Base-by-base conservation (phyloP, 2,329 filamentous ascomycete species). In the Aspergillus jensenii region DNA sequence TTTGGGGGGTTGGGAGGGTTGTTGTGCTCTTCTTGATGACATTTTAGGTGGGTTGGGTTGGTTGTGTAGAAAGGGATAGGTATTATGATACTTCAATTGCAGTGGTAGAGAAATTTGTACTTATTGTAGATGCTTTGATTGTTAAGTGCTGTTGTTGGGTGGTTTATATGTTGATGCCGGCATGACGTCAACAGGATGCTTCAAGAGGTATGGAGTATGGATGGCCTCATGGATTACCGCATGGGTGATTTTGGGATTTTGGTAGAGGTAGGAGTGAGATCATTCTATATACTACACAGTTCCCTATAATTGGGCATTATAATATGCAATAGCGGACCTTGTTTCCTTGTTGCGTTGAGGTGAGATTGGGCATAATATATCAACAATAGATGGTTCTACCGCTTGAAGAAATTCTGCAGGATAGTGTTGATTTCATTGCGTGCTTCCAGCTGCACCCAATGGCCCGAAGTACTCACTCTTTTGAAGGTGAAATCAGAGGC, bases 1-100 rank as follows among this genome's bases (percentile, higher is more conserved):
- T 61, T 74, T 73, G 19, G 72, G 68, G 4, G 73, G 73, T 61
- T 75, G 72, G 21, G 65, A 50, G 14, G 66, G 63, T 58, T 68
- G 65, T 52, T 58, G 53, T 39, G 56, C 52, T 19, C 60, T 55
- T 33, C 56, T 55, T 21, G 61, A 57, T 35, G 65, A 39, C 68
- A 71, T 70, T 45, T 47, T 66, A 1, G 31, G 33, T 56, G 35
- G 21, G 39, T 35, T 4, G 15, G 46, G n/a, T 56, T 37, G 12
- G n/a, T 4, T 35, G 8, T 39, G 14, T 11, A 25, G 47, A 40
- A 35, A 17, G 25, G 4, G 5, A 5, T 12, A 31, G 25, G 8
- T 23, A 6, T 3, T 21, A 31, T 17, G 25, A 11, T 9, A 35
- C 2, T 47, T 17, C 46, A 48, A 33, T 48, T 14, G 9, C 27